phyloP scores from a whole-genome alignment of 1,139 yeast genomes.

The Lodderomyces parapsilosis region DNA sequence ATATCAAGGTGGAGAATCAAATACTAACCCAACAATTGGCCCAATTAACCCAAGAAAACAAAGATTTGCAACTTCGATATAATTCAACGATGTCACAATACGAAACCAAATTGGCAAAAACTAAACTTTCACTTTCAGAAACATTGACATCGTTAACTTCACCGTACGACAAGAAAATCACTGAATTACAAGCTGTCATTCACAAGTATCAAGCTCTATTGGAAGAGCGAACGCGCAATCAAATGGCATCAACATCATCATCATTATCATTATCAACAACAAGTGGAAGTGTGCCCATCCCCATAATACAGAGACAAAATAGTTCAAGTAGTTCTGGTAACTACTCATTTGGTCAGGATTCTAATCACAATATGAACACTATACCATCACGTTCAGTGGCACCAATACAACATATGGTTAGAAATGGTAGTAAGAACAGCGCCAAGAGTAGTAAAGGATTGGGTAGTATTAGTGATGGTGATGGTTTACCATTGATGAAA shows the following conservation, averaged over 20 bases:
- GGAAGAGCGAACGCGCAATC: slow-evolving; percentile 35
- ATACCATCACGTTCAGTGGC: slow-evolving; percentile 7
- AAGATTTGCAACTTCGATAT: slow-evolving; percentile 16
- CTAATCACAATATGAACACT: not conserved
- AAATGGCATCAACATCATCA: slow-evolving; percentile 34
- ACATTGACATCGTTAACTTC: slow-evolving; percentile 21
- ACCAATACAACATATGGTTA: slow-evolving; percentile 9
- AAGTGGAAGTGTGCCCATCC: slow-evolving; percentile 36
- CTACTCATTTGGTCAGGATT: slow-evolving; percentile 7
- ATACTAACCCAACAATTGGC: slow-evolving; percentile 20
- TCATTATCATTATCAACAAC: slow-evolving; percentile 24
- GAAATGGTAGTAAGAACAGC: slow-evolving; percentile 5
- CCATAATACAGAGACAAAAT: slow-evolving; percentile 30
- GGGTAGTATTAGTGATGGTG: slow-evolving; percentile 6
- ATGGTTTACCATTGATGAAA: slow-evolving; percentile 33
- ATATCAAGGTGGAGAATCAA: slow-evolving; percentile 21
- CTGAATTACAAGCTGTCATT: slow-evolving; percentile 30
- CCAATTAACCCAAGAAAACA: slow-evolving; percentile 18
- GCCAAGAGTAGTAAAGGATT: not conserved
- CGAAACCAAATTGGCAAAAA: slow-evolving; percentile 24
- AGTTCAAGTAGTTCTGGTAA: slow-evolving; percentile 1
- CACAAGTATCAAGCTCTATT: slow-evolving; percentile 35
- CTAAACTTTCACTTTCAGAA: slow-evolving; percentile 28
- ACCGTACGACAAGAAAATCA: slow-evolving; percentile 31
- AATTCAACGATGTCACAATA: slow-evolving; percentile 19